Base-by-base conservation (phyloP, 2,329 filamentous ascomycete species). In the Xylaria sp. region DNA sequence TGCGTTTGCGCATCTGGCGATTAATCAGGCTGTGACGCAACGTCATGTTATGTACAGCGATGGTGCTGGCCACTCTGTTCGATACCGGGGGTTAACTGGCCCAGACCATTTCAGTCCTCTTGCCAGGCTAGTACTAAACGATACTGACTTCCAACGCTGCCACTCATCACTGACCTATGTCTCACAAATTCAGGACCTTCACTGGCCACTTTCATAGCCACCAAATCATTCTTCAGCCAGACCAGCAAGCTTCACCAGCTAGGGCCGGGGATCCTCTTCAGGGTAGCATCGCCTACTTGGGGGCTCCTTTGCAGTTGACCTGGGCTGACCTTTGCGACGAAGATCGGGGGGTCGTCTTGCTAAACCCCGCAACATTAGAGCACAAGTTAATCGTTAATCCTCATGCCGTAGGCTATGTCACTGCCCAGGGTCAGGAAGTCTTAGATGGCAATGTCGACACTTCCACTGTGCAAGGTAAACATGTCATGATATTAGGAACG, bases 121-220 rank as follows among this genome's bases (percentile, higher is more conserved):
- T 18, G 78, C 78, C 9, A 75, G 68, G 68, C 39, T 56, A 64
- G 66, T 69, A 48, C 43, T 41, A 20, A 43, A 6, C 4, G n/a
- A 7, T 36, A 25, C 28, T 23, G 23, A 48, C 39, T n/a, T 48
- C 28, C 25, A 18, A 61, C 2, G 20, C 52, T 62, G 15, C 58
- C 43, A 1, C 41, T 36, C n/a, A 20, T 54, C 4, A 33, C 67
- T 69, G 28, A 69, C 59, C 57, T 23, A 2, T 48, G 18, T 59
- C 43, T 54, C 10, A 18, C 55, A 8, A 48, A 39, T n/a, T 1
- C 57, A 71, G 77, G 60, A 79, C 78, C 9, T 79, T 78, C 49
- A 79, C 78, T 1, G 78, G 78, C 0, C 78, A 79, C 57, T 79
- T 79, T 49, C 78, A 79, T 68, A 76, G 73, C 43, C 76, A 78